A percentile compares a stretch with the other conserved stretches of the same genome.
These are phyloP conservation scores for Candida sojae DNA, from an alignment of 1,139 yeast genomes.

Conservation along the genomic window DNA sequence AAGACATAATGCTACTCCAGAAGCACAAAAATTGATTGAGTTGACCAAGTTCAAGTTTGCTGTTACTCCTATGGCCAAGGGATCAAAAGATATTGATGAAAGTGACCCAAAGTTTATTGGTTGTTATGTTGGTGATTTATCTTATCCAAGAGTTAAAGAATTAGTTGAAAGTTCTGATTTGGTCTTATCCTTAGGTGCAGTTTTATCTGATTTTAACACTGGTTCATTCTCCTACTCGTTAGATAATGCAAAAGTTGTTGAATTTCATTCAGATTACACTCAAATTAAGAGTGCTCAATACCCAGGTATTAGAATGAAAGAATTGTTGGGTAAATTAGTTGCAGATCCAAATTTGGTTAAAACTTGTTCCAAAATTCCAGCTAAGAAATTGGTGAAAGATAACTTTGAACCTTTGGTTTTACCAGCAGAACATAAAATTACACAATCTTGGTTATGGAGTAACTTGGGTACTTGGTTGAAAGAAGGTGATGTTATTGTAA, in stretches of 20 bases:
- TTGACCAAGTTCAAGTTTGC: conserved; percentile 78
- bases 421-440: conserved; percentile 35
- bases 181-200: conserved; percentile 76
- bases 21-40: conserved; percentile 63
- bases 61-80: conserved; percentile 92
- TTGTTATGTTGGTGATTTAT: conserved; percentile 21
- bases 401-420: conserved; percentile 17
- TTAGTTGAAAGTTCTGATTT: conserved; percentile 79
- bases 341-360: conserved; percentile 23
- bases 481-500: conserved; percentile 77
- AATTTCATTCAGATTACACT: conserved; percentile 87
- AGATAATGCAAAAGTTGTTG: conserved; percentile 77
- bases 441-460: conserved; percentile 84
- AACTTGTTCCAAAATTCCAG: conserved; percentile 50
- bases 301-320: conserved; percentile 80
- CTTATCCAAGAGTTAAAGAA: conserved; percentile 47
- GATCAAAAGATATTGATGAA: conserved; percentile 66
- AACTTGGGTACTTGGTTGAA: conserved; percentile 71
- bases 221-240: conserved; percentile 86
- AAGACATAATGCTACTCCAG: conserved; percentile 68
- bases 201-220: conserved; percentile 86
- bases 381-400: conserved; percentile 32
- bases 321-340: conserved; percentile 22
- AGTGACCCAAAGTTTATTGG: conserved; percentile 16
- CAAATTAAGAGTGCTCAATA: conserved; percentile 75